These are phyloP conservation scores for Alternaria gaisen DNA, from an alignment of 2,329 filamentous ascomycete species.

Conservation along the genomic window DNA sequence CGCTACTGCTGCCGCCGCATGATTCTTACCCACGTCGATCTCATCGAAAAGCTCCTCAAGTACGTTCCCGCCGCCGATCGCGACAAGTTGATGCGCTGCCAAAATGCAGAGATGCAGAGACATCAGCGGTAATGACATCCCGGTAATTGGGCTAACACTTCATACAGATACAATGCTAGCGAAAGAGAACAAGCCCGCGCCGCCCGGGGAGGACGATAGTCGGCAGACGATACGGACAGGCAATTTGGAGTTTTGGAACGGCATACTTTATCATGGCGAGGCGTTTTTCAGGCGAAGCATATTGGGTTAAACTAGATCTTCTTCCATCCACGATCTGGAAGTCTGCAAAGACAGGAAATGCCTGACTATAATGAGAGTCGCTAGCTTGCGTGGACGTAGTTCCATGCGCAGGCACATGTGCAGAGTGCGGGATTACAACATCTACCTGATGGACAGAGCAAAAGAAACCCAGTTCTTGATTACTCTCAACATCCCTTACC, in stretches of 20 bases:
- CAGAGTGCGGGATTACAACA: neutral
- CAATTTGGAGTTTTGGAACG: conserved; percentile 22
- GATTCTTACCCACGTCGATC: conserved; percentile 99
- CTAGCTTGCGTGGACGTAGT: neutral
- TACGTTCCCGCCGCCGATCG: conserved; percentile 40
- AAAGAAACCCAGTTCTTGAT: neutral
- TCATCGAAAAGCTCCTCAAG: conserved; percentile 93
- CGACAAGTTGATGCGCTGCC: conserved; percentile 9
- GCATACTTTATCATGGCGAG: conserved; percentile 28
- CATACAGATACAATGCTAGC: conserved; percentile 46
- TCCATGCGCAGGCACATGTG: neutral
- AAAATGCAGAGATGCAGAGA: neutral
- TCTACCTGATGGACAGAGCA: neutral
- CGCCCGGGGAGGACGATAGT: conserved; percentile 33
- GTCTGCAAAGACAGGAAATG: neutral
- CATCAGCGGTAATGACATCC: conserved; percentile 12
- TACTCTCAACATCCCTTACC: conserved; percentile 17
- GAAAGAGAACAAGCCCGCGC: conserved; percentile 48
- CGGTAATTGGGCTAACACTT: conserved; percentile 36
- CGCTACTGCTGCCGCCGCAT: conserved; percentile 99
- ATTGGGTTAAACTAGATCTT: conserved; percentile 1
- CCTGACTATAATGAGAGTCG: conserved; percentile 4
- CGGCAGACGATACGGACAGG: conserved; percentile 10
- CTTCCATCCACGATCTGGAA: neutral
- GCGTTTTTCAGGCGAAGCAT: conserved; percentile 25